Base-by-base conservation (phyloP, 1,284 basidiomycete genomes). In the Pseudomicrostroma phylloplanum region DNA sequence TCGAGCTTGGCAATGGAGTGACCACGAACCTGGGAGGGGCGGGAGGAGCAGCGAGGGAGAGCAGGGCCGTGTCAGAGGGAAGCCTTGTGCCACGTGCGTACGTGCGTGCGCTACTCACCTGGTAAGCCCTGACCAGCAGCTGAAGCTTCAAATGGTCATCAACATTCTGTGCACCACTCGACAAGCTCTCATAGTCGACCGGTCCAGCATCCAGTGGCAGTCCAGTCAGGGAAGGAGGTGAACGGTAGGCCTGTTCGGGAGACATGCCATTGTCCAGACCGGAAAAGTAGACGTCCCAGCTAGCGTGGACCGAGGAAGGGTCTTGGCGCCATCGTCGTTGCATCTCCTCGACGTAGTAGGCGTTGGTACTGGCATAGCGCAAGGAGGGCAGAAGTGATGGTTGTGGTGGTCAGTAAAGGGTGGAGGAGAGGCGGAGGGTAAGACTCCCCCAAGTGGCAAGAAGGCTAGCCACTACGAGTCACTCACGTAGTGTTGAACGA, bases 21-120 rank as follows among this genome's bases (percentile, higher is more conserved):
- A 41, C 96, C 94, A 63, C 93, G 90, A 36, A 99, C 94, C 87
- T 98, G 94, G 82, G 96, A 98, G 7, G 96, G 94, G 71, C 94
- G 51, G 21, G 46, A 3, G 46, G 7, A 11, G 46, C 4, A 48
- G 12, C 12, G n/a, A 23, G 12, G n/a, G 7, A 23, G 46, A 48
- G 17, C 46, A 48, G 46, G 4, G 12, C 4, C 46, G 7, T 48
- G 4, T 48, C 46, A 48, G 46, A 3, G n/a, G 3, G 12, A 23
- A n/a, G 17, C 46, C 7, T 11, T n/a, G 17, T 11, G 12, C 12
- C 12, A 23, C 46, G 3, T 11, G 58, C 36, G 53, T 36, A 9
- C 30, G 9, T 36, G 30, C 9, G 30, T 36, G 30, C 30, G 30
- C 3, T 36, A 9, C 30, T 36, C 30, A 36, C 30, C 30, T 36